These are phyloP conservation scores for Pseudogymnoascus sp. DNA, from an alignment of 2,329 filamentous ascomycete species.

Conservation along the genomic window DNA sequence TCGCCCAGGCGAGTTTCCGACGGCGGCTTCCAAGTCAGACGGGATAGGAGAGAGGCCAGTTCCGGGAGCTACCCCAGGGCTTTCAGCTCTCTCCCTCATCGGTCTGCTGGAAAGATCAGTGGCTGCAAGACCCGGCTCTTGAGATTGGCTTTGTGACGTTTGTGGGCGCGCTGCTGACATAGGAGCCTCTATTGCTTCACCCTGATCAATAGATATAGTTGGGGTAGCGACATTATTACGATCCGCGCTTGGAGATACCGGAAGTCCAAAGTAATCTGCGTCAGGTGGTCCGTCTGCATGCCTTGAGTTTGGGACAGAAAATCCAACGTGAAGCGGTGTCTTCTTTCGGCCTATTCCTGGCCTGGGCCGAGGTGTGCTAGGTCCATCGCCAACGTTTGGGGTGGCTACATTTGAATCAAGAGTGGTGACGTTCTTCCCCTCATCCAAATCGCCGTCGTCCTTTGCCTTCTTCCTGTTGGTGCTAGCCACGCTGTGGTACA, in stretches of 20 bases:
- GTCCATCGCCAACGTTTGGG: neutral
- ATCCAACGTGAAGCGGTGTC: neutral
- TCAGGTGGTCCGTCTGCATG: neutral
- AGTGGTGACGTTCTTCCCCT: neutral
- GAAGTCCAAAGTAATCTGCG: neutral
- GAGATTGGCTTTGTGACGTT: neutral
- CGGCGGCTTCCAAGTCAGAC: neutral
- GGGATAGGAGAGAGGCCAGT: neutral
- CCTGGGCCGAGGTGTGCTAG: neutral
- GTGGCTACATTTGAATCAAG: neutral
- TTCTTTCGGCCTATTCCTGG: neutral
- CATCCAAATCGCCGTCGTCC: neutral
- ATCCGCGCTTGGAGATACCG: neutral
- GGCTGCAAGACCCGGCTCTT: neutral
- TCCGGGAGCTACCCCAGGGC: neutral
- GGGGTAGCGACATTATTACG: neutral
- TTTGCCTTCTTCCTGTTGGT: constrained; percentile 10
- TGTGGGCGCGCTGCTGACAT: neutral
- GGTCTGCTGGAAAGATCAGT: neutral
- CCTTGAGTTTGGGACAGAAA: neutral
- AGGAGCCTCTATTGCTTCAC: neutral
- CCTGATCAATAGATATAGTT: neutral
- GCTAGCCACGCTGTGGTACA: constrained; percentile 16
- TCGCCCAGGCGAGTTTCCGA: neutral
- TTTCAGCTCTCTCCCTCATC: neutral